phyloP scores from a whole-genome alignment of 2,329 filamentous ascomycete genomes.

The Pyrenophora graminea region DNA sequence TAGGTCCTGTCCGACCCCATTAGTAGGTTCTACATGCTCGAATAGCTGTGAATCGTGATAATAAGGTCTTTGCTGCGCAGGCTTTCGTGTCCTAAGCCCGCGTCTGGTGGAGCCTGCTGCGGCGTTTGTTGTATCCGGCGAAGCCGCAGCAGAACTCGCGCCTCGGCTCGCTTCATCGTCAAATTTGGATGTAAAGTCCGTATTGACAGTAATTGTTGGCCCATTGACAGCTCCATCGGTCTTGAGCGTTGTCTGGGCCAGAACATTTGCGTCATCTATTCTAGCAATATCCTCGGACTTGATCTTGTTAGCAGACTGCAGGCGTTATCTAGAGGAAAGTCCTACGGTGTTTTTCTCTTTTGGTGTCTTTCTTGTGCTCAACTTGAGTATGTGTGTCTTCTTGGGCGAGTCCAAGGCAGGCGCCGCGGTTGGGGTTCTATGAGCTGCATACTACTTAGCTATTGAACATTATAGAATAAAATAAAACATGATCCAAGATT shows the following conservation, averaged over 20 bases:
- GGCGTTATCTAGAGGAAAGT: background rate
- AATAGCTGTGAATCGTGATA: conserved; percentile 41
- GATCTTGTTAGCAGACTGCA: conserved; percentile 7
- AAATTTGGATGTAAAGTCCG: conserved; percentile 3
- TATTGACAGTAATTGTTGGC: conserved; percentile 8
- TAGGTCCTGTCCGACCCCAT: conserved; percentile 8
- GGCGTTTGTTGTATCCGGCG: conserved; percentile 26
- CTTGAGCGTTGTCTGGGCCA: conserved; percentile 3
- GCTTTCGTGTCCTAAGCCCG: conserved; percentile 39
- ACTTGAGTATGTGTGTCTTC: conserved; percentile 28
- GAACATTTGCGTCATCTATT: conserved; percentile 14
- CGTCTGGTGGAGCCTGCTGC: conserved; percentile 32
- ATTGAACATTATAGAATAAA: conserved; percentile 1
- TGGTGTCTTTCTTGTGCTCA: conserved; percentile 24
- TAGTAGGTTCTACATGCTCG: conserved; percentile 22
- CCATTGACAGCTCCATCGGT: conserved; percentile 2
- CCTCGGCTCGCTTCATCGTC: conserved; percentile 3
- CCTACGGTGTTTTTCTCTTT: conserved; percentile 33
- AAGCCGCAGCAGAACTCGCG: conserved; percentile 16
- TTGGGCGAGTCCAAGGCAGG: conserved; percentile 22
- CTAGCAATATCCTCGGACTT: conserved; percentile 28
- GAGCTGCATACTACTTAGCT: conserved; percentile 17
- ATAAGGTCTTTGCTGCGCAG: conserved; percentile 43
- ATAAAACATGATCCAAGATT: background rate
- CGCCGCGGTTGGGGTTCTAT: conserved; percentile 9